A percentile compares a stretch with the other conserved stretches of the same genome.
Evolutionary conservation across 768 basidiomycete species (phyloP).

Genomic region (Filobasidium wieringae): DNA sequence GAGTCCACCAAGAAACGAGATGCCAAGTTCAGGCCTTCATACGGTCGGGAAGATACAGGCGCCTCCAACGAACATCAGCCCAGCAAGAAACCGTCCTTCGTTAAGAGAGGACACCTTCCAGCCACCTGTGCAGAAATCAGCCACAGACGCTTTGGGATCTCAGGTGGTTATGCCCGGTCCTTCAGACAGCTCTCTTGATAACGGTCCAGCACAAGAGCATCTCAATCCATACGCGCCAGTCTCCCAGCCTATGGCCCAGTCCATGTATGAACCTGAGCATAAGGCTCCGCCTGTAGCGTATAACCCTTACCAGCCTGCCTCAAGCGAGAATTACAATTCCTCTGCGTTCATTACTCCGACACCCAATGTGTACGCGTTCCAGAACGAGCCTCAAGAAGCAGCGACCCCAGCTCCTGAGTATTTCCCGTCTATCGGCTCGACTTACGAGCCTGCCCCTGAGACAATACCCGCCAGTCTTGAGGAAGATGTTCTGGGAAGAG

Average conservation of each 20-base stretch:
- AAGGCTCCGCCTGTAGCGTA: background rate
- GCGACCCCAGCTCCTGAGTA: background rate
- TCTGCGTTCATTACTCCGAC: background rate
- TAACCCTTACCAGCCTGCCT: conserved; percentile 1
- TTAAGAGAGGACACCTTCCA: conserved; percentile 6
- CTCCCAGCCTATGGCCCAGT: background rate
- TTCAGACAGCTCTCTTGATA: background rate
- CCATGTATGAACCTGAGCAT: background rate
- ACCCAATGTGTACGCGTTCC: background rate
- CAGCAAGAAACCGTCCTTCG: background rate
- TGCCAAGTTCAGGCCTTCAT: background rate
- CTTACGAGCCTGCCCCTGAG: conserved; percentile 4
- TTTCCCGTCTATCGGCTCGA: background rate
- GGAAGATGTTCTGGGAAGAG: conserved; percentile 5
- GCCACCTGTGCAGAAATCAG: background rate
- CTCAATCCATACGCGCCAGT: too few relatives aligned
- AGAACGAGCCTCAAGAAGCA: background rate
- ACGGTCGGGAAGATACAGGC: background rate
- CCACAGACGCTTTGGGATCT: background rate
- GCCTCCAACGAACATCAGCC: background rate
- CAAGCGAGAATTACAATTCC: background rate
- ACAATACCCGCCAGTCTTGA: background rate
- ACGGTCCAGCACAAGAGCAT: background rate
- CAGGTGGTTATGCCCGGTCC: too few relatives aligned
- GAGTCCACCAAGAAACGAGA: background rate